Conservation (phyloP, 106 monocot genomes). For the Vanilla planifolia region DNA sequence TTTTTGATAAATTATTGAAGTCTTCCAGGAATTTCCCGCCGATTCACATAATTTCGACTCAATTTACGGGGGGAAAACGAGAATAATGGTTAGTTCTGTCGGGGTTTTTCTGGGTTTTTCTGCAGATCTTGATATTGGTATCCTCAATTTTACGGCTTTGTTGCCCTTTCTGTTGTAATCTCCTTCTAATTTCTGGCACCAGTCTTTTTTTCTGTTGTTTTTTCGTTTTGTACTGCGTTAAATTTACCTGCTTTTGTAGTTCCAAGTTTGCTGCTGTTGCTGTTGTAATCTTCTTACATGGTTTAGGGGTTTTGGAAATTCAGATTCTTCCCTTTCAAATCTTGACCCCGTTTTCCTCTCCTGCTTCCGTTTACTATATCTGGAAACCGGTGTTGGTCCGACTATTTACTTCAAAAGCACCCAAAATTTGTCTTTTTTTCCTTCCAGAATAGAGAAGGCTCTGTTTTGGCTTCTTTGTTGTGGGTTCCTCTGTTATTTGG, state of each 20-base stretch:
- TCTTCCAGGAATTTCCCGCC: background rate
- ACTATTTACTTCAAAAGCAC: background rate
- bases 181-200: background rate
- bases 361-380: slow-evolving; percentile 1
- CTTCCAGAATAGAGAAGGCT: background rate
- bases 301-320: background rate
- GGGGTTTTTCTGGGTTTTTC: background rate
- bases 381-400: background rate
- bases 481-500: background rate
- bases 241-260: background rate
- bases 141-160: background rate
- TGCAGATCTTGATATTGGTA: background rate
- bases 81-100: too few species aligned
- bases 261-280: background rate
- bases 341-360: background rate
- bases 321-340: too few species aligned
- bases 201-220: background rate
- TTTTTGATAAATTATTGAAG: background rate
- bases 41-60: too few species aligned
- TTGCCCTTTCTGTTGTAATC: background rate
- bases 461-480: background rate
- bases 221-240: background rate
- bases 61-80: too few species aligned
- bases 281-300: background rate
- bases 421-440: background rate